Percentiles rank a stretch among this genome's conserved stretches.
These are phyloP conservation scores for Calocybe indica DNA, from an alignment of 768 basidiomycete genomes.

Conservation along the genomic window DNA sequence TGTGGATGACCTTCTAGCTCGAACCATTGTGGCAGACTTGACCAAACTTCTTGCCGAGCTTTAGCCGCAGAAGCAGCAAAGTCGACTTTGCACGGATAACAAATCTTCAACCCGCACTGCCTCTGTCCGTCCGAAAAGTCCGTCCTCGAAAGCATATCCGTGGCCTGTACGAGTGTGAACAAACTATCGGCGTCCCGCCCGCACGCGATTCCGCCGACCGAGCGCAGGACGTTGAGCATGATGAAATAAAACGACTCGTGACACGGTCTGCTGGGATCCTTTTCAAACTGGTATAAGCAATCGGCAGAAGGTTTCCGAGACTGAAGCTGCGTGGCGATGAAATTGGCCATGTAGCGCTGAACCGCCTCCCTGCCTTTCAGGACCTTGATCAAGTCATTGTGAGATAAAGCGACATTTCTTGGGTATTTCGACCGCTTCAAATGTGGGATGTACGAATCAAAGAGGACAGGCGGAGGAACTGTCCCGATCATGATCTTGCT, in stretches of 20 bases:
- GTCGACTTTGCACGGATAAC: conserved; percentile 41
- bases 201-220: conserved; percentile 63
- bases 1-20: conserved; percentile 23
- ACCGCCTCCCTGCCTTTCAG: conserved; percentile 61
- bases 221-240: conserved; percentile 64
- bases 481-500: conserved; percentile 61
- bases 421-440: conserved; percentile 22
- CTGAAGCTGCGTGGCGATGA: conserved; percentile 52
- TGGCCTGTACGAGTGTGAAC: conserved; percentile 60
- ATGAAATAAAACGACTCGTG: conserved; percentile 72
- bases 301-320: conserved; percentile 38
- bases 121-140: conserved; percentile 63
- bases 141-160: conserved; percentile 65
- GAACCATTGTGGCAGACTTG: conserved; percentile 58
- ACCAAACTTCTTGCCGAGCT: conserved; percentile 58
- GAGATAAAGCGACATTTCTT: conserved; percentile 13
- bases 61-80: conserved; percentile 30
- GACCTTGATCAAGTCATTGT: conserved; percentile 26
- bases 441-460: conserved; percentile 17
- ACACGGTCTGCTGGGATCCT: conserved; percentile 37
- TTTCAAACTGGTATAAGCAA: conserved; percentile 37
- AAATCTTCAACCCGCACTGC: conserved; percentile 50
- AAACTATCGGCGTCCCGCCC: conserved; percentile 74
- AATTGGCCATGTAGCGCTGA: conserved; percentile 56
- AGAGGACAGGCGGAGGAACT: conserved; percentile 22